Base-by-base conservation (phyloP, 1,139 yeast genomes). In the Blastobotrys capitulatus region DNA sequence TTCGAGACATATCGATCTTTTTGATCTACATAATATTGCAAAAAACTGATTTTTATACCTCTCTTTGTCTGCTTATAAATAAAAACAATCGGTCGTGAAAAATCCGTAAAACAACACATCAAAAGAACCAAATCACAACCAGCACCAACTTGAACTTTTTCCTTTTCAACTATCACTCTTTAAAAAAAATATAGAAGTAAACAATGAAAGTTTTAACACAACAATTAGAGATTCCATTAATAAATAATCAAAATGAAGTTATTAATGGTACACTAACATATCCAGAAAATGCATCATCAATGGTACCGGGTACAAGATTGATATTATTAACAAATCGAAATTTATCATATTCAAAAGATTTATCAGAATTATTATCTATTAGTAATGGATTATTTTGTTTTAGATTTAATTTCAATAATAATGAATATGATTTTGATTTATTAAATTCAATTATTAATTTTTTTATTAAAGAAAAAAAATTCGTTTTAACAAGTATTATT, bases 331-430 rank as follows among this genome's bases (percentile, higher is more conserved):
- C 74, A 18, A 97, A 90, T 63, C 78, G 89, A 55, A 79, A 86
- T 68, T 84, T 86, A 63, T 80, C 86, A 53, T 89, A 85, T 66
- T 90, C 84, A 57, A 77, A 77, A 39, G 58, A 69, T 18, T 65
- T 88, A 45, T 90, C 95, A 1, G 77, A 79, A 40, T 67, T 68
- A 34, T 64, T 90, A 48, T 82, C 92, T 0, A 65, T 71, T 6
- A 73, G 75, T 25, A 66, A 76, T 53, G 95, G 95, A 0, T 70
- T 80, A 46, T 79, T 75, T 63, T 75, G 83, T 1, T 72, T 86
- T 46, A 70, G 97, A 57, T 82, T 89, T 56, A 97, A 90, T 65
- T 90, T 90, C 60, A 72, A 96, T 52, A 87, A 86, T 8, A 83
- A 94, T 65, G 64, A 63, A 0, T 82, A 80, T 54, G 97, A 89